Percentiles rank a stretch among this genome's conserved stretches.
These are phyloP conservation scores for Populus hybrid DNA, from an alignment of 441 rosid genomes.

Conservation along the genomic window DNA sequence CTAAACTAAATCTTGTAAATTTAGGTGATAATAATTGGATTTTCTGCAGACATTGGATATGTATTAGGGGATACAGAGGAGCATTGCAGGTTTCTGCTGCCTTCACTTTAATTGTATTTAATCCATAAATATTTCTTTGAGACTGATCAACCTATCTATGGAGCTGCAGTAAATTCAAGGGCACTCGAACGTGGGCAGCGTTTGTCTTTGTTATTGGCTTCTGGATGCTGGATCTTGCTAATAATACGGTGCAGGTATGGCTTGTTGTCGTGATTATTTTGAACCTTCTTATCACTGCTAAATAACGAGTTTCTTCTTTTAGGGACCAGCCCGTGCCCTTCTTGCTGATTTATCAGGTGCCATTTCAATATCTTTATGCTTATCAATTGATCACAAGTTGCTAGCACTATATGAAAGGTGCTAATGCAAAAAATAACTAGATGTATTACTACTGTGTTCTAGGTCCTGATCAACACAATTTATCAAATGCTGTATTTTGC, in stretches of 20 bases:
- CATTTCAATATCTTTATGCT: slow-evolving; percentile 11
- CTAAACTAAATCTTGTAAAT: slow-evolving; percentile 59
- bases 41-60: slow-evolving; percentile 97
- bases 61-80: slow-evolving; percentile 80
- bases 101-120: slow-evolving; percentile 18
- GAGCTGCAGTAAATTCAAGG: slow-evolving; percentile 72
- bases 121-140: neutral
- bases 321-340: slow-evolving; percentile 99
- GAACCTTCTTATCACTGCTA: neutral
- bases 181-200: slow-evolving; percentile 82
- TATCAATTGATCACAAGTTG: slow-evolving; percentile 1
- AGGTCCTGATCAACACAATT: slow-evolving; percentile 94
- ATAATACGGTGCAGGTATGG: slow-evolving; percentile 87
- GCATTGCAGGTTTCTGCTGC: slow-evolving; percentile 74
- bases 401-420: neutral
- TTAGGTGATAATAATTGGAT: slow-evolving; percentile 91
- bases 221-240: slow-evolving; percentile 98
- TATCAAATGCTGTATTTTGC: slow-evolving; percentile 91
- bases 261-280: slow-evolving; percentile 7
- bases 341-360: slow-evolving; percentile 85
- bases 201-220: slow-evolving; percentile 82
- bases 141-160: slow-evolving; percentile 13
- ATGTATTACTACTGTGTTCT: slow-evolving; percentile 16
- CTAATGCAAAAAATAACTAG: slow-evolving; percentile 20
- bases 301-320: slow-evolving; percentile 21